Evolutionary conservation across 1,284 basidiomycete species (phyloP), one percentile per base, ranked within the genome.

Genomic region (Sporisorium graminicola): DNA sequence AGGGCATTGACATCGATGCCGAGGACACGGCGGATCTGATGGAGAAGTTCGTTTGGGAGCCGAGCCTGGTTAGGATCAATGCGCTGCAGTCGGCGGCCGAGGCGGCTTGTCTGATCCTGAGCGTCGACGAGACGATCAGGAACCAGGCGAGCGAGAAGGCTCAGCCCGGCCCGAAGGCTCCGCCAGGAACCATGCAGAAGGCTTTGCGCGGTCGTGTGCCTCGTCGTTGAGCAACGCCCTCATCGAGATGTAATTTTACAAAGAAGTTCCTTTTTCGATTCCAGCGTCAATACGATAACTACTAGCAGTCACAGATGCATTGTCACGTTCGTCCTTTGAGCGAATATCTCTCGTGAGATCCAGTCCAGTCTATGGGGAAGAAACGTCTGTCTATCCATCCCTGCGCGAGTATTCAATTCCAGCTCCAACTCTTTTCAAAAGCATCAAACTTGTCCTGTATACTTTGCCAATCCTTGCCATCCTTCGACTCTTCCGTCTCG

Each of bases 31-130:
- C 93, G 59, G 91, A 99, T 87, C 98, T 98, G 87, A 92, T 98
- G 92, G 93, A 94, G 67, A 74, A 92, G 55, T 99, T 98, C 85
- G 95, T 99, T 9, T 99, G 97, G 96, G 97, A 99, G 86, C 96
- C 97, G 16, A 92, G 92, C 76, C 88, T 99, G 61, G 93, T 99
- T 83, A 98, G 99, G 88, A 89, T 92, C 68, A 99, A 99, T 84
- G 97, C 96, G 20, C 91, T 99, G 82, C 92, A 91, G 84, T 95
- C 94, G 82, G 96, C 97, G 14, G 90, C 94, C 18, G 97, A 99
- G 87, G 97, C 97, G 12, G 95, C 96, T 10, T 98, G 94, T 87
- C 87, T 99, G 86, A 95, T 99, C 80, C 65, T 85, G 40, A 79
- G 75, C 47, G 79, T 86, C 31, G 84, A 85, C 40, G 84, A 85